These are phyloP conservation scores for Tirmania nivea DNA, from an alignment of 495 filamentous ascomycete genomes.

Conservation along the genomic window DNA sequence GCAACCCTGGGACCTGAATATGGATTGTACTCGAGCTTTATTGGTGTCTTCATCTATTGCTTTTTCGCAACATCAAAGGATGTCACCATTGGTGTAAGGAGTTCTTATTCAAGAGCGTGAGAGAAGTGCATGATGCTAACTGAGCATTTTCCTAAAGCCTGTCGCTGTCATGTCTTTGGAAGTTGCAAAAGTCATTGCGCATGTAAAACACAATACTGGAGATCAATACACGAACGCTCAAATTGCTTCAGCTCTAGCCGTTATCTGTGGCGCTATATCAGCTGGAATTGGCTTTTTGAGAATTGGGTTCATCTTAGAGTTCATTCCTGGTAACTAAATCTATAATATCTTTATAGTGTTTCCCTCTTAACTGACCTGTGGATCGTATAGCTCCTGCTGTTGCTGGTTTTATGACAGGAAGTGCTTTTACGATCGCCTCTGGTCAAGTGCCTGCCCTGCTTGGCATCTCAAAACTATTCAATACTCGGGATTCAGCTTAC, in stretches of 20 bases:
- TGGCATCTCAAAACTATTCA: slow-evolving; percentile 26
- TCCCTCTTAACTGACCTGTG: no score
- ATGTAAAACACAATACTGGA: slow-evolving; percentile 10
- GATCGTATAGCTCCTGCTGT: slow-evolving; percentile 21
- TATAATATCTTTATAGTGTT: no score
- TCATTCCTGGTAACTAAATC: slow-evolving; percentile 25
- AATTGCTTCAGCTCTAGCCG: slow-evolving; percentile 26
- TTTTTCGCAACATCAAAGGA: slow-evolving; percentile 49
- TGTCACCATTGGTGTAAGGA: slow-evolving; percentile 43
- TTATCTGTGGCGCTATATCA: slow-evolving; percentile 28
- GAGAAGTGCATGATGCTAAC: neutral
- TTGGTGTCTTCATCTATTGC: slow-evolving; percentile 45
- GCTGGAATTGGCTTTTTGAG: slow-evolving; percentile 28
- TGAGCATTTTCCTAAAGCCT: slow-evolving; percentile 17
- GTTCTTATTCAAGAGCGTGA: neutral
- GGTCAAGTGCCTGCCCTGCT: slow-evolving; percentile 30
- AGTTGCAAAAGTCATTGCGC: slow-evolving; percentile 18
- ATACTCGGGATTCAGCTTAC: slow-evolving; percentile 29
- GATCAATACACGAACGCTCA: slow-evolving; percentile 18
- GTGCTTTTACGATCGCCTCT: slow-evolving; percentile 30
- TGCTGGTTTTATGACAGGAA: slow-evolving; percentile 33
- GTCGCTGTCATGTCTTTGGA: slow-evolving; percentile 28
- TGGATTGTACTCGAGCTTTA: slow-evolving; percentile 44
- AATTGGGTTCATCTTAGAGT: slow-evolving; percentile 31
- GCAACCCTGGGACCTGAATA: slow-evolving; percentile 35